Evolutionary conservation across 257 asterid species (phyloP), one percentile per base, ranked within the genome.

Genomic region (Agastache rugosa): DNA sequence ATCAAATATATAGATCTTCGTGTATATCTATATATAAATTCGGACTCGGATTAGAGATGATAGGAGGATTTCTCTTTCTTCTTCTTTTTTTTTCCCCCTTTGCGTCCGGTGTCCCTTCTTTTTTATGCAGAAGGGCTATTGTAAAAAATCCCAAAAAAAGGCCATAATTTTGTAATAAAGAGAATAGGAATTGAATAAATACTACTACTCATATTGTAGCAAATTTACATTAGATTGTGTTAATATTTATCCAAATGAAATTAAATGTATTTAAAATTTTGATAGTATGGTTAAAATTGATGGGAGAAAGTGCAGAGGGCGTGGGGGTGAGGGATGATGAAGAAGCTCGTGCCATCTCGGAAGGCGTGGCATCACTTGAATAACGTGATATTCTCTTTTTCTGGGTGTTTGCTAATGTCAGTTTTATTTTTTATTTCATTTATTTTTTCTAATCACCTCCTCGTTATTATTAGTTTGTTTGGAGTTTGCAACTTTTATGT

Each of bases 281-380:
- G 25, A 58, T 51, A 35, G 39, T 75, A 51, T 23, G 1, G 55
- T 58, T 20, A 16, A 50, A 48, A 10, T 35, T n/a, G 42, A 42
- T 71, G 56, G 76, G 78, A 58, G 48, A 67, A 59, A 67, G 84
- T 35, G 73, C 37, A 74, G 77, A 42, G 77, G 11, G 77, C 60
- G 59, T 77, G 63, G 58, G 75, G 77, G 62, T 42, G 73, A 10
- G 80, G 47, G 72, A 19, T 69, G 65, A 63, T 47, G 77, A 15
- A 68, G 87, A 74, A 76, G 80, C 82, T 75, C 90, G 93, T 87
- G 93, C 88, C 58, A 69, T 85, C 93, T 90, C 50, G 96, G 73
- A 62, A 62, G 56, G 80, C 81, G 96, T 79, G 93, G 68, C 2
- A 12, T 62, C 85, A 81, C 50, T 78, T 14, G 78, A 85, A 77